Base-by-base conservation (phyloP, 2,329 filamentous ascomycete genomes). In the Cladophialophora carrionii region DNA sequence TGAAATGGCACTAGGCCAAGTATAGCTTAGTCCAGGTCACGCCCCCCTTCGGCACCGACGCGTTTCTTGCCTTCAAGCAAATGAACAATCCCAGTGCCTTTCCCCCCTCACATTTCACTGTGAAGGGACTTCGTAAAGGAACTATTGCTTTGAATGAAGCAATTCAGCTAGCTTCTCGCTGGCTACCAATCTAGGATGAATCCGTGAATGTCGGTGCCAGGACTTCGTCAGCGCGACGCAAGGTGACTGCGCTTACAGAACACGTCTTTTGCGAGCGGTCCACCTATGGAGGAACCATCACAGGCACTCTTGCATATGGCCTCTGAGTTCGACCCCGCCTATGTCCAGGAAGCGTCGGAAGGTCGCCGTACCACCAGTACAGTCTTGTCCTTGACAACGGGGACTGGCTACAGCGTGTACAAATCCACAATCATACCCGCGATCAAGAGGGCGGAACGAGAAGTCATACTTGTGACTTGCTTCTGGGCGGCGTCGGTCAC, bases 381-480 rank as follows among this genome's bases (percentile, higher is more conserved):
- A 22, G 34, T 41, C 34, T 51, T 4, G 12, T 57, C 56, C 24
- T 34, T 66, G 49, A 60, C 55, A 22, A 62, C 61, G 0, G 65
- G 65, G 24, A 67, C 65, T 1, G 65, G 65, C 4, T 61, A 61
- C 54, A 58, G 43, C 58, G 49, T 67, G 2, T 64, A 62, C 51
- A 31, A 58, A 10, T 61, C 62, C 22, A 31, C 80, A 3, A 79
- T 92, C 6, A 77, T 88, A 0, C 86, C 89, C 1, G 85, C 87
- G 8, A 82, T 93, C 3, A 77, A 85, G 4, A 74, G 78, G 0
- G 87, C 90, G 2, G 79, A 83, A 41, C 77, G 82, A 55, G 90
- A 92, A 71, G 79, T 93, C 31, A 85, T 92, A 64, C 82, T 95
- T 49, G 89, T 92, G 6, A 94, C 91, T 8, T 94, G 91, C 76